Evolutionary conservation across 2,329 filamentous ascomycete species (phyloP).

Genomic region (Fusarium bulbicola): DNA sequence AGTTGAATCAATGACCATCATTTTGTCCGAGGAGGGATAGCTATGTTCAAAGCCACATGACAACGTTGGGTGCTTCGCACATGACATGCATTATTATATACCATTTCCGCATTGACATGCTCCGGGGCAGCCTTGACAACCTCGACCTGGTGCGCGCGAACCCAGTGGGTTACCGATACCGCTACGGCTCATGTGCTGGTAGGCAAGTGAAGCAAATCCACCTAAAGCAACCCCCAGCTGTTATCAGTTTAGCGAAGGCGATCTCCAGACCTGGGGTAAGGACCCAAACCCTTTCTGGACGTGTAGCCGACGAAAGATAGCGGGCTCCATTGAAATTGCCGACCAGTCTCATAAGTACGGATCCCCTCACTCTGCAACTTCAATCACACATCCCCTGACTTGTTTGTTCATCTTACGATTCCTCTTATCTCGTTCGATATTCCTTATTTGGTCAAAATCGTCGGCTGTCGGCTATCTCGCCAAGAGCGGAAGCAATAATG

Average conservation of each 20-base stretch:
- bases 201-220: too few species aligned
- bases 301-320: not conserved
- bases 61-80: accelerated
- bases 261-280: not conserved
- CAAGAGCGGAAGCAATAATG: not conserved
- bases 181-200: too few species aligned
- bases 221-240: not conserved
- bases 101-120: not conserved
- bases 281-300: not conserved
- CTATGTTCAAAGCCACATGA: not conserved
- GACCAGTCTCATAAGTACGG: not conserved
- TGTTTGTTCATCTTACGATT: not conserved
- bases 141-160: accelerated
- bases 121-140: not conserved
- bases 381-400: not conserved
- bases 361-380: not conserved
- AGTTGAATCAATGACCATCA: not conserved
- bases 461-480: not conserved
- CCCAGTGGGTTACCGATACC: not conserved
- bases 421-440: not conserved
- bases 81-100: not conserved
- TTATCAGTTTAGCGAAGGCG: not conserved
- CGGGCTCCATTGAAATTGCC: not conserved
- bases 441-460: accelerated
- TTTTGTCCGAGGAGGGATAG: not conserved